Evolutionary conservation across 768 basidiomycete species (phyloP).

Genomic region (Russula ochroleuca): DNA sequence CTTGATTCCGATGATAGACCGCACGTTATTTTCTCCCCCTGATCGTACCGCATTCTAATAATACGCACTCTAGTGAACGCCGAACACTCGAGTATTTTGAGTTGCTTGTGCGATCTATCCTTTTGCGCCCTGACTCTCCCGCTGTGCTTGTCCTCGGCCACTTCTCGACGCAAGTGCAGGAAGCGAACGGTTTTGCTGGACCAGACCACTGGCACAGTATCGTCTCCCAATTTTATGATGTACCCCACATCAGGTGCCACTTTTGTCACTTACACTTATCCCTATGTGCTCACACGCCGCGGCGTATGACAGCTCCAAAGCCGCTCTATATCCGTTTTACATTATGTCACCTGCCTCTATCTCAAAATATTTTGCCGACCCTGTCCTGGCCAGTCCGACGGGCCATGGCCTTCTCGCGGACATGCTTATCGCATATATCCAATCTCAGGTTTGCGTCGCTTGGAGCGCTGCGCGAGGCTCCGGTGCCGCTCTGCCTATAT

Average conservation of each 20-base stretch:
- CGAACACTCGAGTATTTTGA: conserved; percentile 83
- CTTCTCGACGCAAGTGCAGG: conserved; percentile 83
- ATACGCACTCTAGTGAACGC: conserved; percentile 48
- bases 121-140: conserved; percentile 85
- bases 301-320: conserved; percentile 55
- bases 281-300: not conserved
- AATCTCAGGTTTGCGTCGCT: conserved; percentile 80
- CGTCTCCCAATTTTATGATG: conserved; percentile 96
- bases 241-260: conserved; percentile 76
- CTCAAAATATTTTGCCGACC: conserved; percentile 73
- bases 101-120: conserved; percentile 84
- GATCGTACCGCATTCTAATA: not conserved
- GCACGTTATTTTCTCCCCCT: conserved; percentile 46
- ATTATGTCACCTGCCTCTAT: conserved; percentile 65
- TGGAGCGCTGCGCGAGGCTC: conserved; percentile 58
- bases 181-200: conserved; percentile 76
- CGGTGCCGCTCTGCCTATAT: conserved; percentile 23
- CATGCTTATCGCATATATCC: conserved; percentile 85
- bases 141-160: conserved; percentile 95
- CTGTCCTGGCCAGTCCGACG: conserved; percentile 68
- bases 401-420: conserved; percentile 91
- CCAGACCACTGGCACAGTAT: conserved; percentile 86
- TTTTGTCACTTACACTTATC: not conserved
- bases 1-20: conserved; percentile 87
- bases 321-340: conserved; percentile 77